phyloP scores from a whole-genome alignment of 2,329 filamentous ascomycete species.

The Stemphylium vesicarium region DNA sequence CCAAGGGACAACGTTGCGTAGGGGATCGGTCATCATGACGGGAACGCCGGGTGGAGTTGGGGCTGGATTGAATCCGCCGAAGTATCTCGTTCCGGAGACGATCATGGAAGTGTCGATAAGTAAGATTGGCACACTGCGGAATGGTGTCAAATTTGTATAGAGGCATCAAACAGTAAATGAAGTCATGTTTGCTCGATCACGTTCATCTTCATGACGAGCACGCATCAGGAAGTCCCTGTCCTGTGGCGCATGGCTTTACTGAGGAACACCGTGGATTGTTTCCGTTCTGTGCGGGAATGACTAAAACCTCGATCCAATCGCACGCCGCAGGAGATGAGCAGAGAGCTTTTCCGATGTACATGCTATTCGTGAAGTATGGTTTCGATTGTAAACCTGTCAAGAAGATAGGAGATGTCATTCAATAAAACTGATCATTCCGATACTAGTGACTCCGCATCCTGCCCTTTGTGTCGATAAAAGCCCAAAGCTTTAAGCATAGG shows the following conservation, averaged over 20 bases:
- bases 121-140: conserved; percentile 26
- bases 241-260: too few relatives aligned
- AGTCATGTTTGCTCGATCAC: too few relatives aligned
- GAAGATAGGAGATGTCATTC: neutral
- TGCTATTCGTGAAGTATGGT: neutral
- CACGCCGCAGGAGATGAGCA: too few relatives aligned
- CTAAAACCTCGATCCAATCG: too few relatives aligned
- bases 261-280: too few relatives aligned
- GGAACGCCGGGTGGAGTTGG: conserved; percentile 31
- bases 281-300: too few relatives aligned
- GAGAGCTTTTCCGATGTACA: too few relatives aligned
- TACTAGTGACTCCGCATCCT: conserved; percentile 52
- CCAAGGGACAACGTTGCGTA: too few relatives aligned
- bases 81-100: conserved; percentile 23
- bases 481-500: conserved; percentile 61
- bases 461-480: conserved; percentile 54
- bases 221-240: too few relatives aligned
- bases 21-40: too few relatives aligned
- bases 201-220: too few relatives aligned
- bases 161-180: neutral
- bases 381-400: too few relatives aligned
- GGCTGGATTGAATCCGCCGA: conserved; percentile 46
- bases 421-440: neutral
- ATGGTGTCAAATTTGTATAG: conserved; percentile 12
- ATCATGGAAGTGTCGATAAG: conserved; percentile 22